Percentiles rank a stretch among this genome's conserved stretches.
These are phyloP conservation scores for Neurospora tetraspora DNA, from an alignment of 495 filamentous ascomycete genomes.

Conservation along the genomic window DNA sequence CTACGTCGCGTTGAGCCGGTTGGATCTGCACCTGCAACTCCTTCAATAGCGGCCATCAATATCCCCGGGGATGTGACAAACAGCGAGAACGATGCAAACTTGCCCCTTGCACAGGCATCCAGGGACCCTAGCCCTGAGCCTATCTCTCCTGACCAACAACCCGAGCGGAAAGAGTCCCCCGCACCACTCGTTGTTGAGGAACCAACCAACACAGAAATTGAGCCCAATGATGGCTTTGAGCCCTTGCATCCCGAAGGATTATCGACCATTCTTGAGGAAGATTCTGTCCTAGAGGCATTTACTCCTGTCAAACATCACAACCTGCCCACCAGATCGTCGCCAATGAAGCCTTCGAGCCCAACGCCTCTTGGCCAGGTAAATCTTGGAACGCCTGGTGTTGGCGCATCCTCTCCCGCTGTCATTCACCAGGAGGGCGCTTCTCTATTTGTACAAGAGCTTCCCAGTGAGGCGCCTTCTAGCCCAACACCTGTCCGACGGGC, in stretches of 20 bases:
- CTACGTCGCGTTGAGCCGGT: not conserved
- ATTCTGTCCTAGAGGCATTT: slow-evolving; percentile 1
- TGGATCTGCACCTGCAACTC: not conserved
- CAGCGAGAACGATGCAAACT: not conserved
- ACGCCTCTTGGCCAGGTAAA: not conserved
- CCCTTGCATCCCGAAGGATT: slow-evolving; percentile 18
- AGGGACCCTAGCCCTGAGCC: not conserved
- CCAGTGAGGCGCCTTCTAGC: not conserved
- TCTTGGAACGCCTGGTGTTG: not conserved
- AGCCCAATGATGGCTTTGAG: slow-evolving; percentile 2
- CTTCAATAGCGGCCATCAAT: not conserved
- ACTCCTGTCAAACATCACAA: not conserved
- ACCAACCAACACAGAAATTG: not conserved
- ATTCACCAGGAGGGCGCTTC: not conserved
- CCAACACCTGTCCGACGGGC: not conserved
- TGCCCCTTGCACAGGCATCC: slow-evolving; percentile 11
- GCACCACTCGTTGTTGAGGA: not conserved
- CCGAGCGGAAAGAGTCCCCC: not conserved
- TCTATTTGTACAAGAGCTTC: not conserved
- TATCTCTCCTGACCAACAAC: not conserved
- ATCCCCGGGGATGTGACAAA: not conserved
- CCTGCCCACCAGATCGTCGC: not conserved
- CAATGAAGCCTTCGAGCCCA: not conserved
- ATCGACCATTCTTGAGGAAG: slow-evolving; percentile 22
- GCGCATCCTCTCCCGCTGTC: not conserved